These are phyloP conservation scores for Beauveria bassiana DNA, from an alignment of 2,329 filamentous ascomycete genomes.

Conservation along the genomic window DNA sequence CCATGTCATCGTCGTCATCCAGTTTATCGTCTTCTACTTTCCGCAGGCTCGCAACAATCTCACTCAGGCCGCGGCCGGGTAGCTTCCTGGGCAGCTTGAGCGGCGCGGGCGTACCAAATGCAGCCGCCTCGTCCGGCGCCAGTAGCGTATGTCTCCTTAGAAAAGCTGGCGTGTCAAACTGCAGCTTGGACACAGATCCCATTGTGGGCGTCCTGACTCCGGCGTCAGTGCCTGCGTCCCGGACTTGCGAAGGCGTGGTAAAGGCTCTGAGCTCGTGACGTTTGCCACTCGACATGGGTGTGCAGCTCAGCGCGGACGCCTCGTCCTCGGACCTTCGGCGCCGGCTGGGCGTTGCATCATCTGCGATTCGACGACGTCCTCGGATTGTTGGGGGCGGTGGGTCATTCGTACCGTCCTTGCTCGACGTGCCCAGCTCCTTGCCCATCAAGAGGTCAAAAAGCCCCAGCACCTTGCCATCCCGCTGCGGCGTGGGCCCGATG, in stretches of 20 bases:
- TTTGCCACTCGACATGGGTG: slow-evolving; percentile 51
- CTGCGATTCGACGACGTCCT: slow-evolving; percentile 14
- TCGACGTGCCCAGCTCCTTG: slow-evolving; percentile 41
- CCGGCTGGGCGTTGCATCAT: slow-evolving; percentile 43
- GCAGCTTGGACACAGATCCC: slow-evolving; percentile 44
- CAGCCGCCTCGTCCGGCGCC: slow-evolving; percentile 47
- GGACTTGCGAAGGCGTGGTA: slow-evolving; percentile 54
- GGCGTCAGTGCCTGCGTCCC: slow-evolving; percentile 27
- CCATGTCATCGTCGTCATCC: slow-evolving; percentile 72
- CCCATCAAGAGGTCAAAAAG: slow-evolving; percentile 64
- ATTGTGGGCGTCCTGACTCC: slow-evolving; percentile 42
- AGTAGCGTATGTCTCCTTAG: slow-evolving; percentile 43
- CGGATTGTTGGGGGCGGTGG: slow-evolving; percentile 16
- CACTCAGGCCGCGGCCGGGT: slow-evolving; percentile 63
- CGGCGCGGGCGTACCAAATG: slow-evolving; percentile 40
- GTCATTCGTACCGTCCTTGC: slow-evolving; percentile 25
- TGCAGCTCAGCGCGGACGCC: slow-evolving; percentile 32
- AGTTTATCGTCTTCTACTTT: slow-evolving; percentile 61
- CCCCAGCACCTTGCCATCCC: slow-evolving; percentile 68
- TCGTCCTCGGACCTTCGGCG: slow-evolving; percentile 22
- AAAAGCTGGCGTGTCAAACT: slow-evolving; percentile 66
- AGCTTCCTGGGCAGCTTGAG: slow-evolving; percentile 50
- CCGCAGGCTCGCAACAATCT: slow-evolving; percentile 62
- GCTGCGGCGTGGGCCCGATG: slow-evolving; percentile 73
- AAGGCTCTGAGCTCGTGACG: slow-evolving; percentile 55